phyloP scores from a whole-genome alignment of 805 yeast genomes.

The Zygotorulaspora chibaensis region DNA sequence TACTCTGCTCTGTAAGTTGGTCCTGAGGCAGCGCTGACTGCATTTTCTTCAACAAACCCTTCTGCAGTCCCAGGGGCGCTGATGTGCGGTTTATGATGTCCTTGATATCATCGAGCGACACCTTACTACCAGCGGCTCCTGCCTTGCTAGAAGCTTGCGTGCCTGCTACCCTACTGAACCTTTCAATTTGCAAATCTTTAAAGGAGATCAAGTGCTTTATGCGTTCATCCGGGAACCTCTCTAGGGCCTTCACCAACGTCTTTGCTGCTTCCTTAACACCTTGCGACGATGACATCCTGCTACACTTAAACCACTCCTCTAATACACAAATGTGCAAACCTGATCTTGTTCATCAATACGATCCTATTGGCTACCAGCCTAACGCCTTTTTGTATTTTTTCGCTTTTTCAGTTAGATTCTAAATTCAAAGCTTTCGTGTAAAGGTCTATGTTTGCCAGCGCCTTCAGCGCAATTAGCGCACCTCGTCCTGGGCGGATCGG shows the following conservation, averaged over 20 bases:
- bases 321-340: too few relatives aligned
- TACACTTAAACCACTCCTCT: too few relatives aligned
- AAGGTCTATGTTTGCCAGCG: neutral
- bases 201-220: conserved; percentile 66
- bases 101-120: conserved; percentile 40
- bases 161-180: conserved; percentile 51
- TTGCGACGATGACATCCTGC: conserved; percentile 10
- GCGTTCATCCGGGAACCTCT: conserved; percentile 64
- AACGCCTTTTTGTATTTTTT: neutral
- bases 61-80: conserved; percentile 42
- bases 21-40: conserved; percentile 44
- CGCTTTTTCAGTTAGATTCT: neutral
- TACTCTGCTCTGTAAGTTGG: conserved; percentile 45
- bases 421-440: neutral
- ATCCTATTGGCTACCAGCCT: neutral
- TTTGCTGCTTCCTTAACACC: conserved; percentile 48
- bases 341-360: too few relatives aligned
- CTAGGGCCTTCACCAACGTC: conserved; percentile 53
- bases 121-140: conserved; percentile 28
- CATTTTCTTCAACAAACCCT: conserved; percentile 44
- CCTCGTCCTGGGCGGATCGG: too few relatives aligned
- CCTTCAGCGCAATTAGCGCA: too few relatives aligned
- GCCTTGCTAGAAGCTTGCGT: conserved; percentile 39
- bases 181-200: conserved; percentile 58
- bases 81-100: conserved; percentile 36